Evolutionary conservation across 768 basidiomycete species (phyloP), one percentile per base, ranked within the genome.

Genomic region (Hypholoma sublateritium): DNA sequence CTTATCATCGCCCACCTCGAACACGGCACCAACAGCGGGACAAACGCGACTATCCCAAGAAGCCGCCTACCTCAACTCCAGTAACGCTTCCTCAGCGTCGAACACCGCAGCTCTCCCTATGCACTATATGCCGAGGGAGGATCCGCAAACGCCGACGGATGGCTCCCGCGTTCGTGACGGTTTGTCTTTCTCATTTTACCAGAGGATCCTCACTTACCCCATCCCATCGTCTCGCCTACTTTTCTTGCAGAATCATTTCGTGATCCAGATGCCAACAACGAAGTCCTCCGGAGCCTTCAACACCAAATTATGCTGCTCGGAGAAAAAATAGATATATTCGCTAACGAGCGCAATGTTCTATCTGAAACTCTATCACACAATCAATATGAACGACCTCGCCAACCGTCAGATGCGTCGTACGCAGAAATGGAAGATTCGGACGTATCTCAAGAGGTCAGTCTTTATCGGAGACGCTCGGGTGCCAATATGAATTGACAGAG

Each of bases 251-350:
- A 32, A 32, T 32, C 28, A 32, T 32, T 32, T 32, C 28, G 9
- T 32, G 28, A 32, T 32, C 6, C 9, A 32, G 28, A 32, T 32
- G 28, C 6, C 14, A 39, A 53, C 32, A n/a, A 21, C 17, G 42
- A 35, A 16, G 32, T 39, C 41, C 57, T 53, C 14, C 34, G 44
- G 1, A 50, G 47, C 16, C 65, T 81, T 16, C 71, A 77, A 45
- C 62, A 64, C 25, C 73, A 79, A 41, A 71, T 82, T 45, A 66
- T 60, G 8, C 61, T 60, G 0, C 65, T 80, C 46, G 69, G 70
- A 5, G 48, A 66, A 11, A 69, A 71, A 43, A 66, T 78, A 22
- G 73, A 78, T 13, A 67, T 65, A 2, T 74, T 80, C 34, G 67
- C 64, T 35, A 57, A 67, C 12, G 80, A 82, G 56, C 67, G 77